Evolutionary conservation across 306 rosid genomes (phyloP), one percentile per base, ranked within the genome.

Genomic region (Aeschynomene evenia): DNA sequence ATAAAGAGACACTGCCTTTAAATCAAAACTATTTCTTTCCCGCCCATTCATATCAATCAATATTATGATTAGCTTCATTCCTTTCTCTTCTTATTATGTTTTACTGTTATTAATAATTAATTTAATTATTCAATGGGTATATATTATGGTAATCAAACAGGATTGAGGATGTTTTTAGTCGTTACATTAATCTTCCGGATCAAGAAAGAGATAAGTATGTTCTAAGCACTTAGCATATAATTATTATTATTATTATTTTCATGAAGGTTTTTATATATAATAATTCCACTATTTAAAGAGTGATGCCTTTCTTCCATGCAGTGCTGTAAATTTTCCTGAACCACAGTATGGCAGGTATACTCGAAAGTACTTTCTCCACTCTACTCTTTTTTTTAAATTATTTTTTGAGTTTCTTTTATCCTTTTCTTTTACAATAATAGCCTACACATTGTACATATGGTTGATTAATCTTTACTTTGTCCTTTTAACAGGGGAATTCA

Each of bases 161-260:
- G 85, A 89, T 91, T 23, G 98, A 91, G 59, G 98, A 91, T 57
- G 98, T 91, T 26, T 80, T 91, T 19, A 85, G 87, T 50, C 98
- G 96, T 34, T 91, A 76, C 72, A 84, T 91, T 51, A 87, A 89
- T 79, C 88, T 91, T 64, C 86, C 96, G 0, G 91, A 91, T 31
- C 88, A 85, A 72, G 96, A 89, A 73, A 84, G 96, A 89, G 91
- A 86, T 63, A 75, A 80, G 98, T 89, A 87, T 18, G 86, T 60
- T 24, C 20, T 45, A 7, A 13, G 14, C 24, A 26, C 2, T 6
- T n/a, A 45, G 6, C 19, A n/a, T n/a, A n/a, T n/a, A n/a, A n/a
- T n/a, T n/a, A n/a, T n/a, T n/a, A n/a, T n/a, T n/a, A n/a, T n/a
- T n/a, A n/a, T n/a, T n/a, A n/a, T n/a, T n/a, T n/a, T n/a, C n/a